Conservation (phyloP, 306 rosid species). For the Vigna hirtella region DNA sequence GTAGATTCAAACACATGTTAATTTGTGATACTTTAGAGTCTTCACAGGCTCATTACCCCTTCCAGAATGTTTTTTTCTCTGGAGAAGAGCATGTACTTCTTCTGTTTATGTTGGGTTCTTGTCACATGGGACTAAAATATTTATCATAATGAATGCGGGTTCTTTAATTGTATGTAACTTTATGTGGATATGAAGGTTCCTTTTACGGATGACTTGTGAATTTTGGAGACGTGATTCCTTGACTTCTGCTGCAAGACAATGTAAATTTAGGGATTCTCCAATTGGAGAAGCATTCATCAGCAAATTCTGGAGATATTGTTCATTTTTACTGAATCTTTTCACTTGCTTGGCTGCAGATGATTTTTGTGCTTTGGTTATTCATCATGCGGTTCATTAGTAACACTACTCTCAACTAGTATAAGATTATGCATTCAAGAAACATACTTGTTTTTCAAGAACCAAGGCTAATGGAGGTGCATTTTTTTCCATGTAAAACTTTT, state of each 20-base stretch:
- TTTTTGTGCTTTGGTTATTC: background rate
- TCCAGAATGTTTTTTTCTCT: slow-evolving; percentile 2
- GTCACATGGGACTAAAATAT: background rate
- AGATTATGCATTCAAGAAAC: background rate
- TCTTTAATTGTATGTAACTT: slow-evolving; percentile 23
- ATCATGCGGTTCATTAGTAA: background rate
- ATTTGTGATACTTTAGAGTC: slow-evolving; percentile 24
- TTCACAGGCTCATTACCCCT: slow-evolving; percentile 9
- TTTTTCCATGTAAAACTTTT: too few relatives aligned
- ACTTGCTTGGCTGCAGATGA: background rate
- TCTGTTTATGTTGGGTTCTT: slow-evolving; percentile 15
- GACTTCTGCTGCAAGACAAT: slow-evolving; percentile 25
- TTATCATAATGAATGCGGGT: background rate
- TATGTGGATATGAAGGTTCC: slow-evolving; percentile 16
- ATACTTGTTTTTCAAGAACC: too few relatives aligned
- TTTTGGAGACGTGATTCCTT: slow-evolving; percentile 6
- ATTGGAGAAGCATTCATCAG: slow-evolving; percentile 7
- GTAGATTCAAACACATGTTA: slow-evolving; percentile 11
- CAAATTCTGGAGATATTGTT: slow-evolving; percentile 16
- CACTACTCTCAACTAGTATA: background rate
- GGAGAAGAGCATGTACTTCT: slow-evolving; percentile 31
- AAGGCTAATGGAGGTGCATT: background rate
- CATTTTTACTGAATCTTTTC: slow-evolving; percentile 4
- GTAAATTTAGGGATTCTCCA: slow-evolving; percentile 15
- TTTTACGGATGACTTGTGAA: background rate